Evolutionary conservation across 176 grass and related monocot species (phyloP).

Genomic region (Rhipidocladum racemiflorum): DNA sequence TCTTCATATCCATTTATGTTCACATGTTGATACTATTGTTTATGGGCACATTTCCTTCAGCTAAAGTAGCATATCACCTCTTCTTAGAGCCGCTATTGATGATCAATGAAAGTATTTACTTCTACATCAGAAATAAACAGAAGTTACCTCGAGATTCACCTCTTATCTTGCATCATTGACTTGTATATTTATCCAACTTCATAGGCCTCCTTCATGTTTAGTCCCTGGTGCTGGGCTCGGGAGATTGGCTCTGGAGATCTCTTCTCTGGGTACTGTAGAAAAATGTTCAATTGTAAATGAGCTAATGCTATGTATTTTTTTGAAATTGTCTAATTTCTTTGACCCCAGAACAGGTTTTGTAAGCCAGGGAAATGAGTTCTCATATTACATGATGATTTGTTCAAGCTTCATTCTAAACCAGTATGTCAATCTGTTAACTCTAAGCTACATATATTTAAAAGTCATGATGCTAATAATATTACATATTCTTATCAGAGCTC

Average conservation of each 20-base stretch:
- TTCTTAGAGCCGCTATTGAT: neutral
- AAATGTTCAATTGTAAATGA: neutral
- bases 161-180: neutral
- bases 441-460: conserved; percentile 27
- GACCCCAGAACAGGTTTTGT: conserved; percentile 63
- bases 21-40: neutral
- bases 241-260: conserved; percentile 91
- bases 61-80: conserved; percentile 16
- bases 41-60: neutral
- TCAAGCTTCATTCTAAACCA: conserved; percentile 97
- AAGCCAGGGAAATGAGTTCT: conserved; percentile 98
- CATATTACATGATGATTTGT: conserved; percentile 99
- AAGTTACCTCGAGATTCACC: conserved; percentile 17
- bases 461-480: conserved; percentile 11
- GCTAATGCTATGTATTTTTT: conserved; percentile 8
- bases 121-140: conserved; percentile 16
- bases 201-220: conserved; percentile 86
- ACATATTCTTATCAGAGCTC: conserved; percentile 51
- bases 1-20: neutral
- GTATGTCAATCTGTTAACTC: conserved; percentile 50
- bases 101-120: neutral
- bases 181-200: conserved; percentile 40
- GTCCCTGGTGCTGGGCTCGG: conserved; percentile 96
- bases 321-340: conserved; percentile 25
- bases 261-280: conserved; percentile 66